Evolutionary conservation across 108 stramenopile genomes (phyloP).

Genomic region (Aurantiochytrium sp.): DNA sequence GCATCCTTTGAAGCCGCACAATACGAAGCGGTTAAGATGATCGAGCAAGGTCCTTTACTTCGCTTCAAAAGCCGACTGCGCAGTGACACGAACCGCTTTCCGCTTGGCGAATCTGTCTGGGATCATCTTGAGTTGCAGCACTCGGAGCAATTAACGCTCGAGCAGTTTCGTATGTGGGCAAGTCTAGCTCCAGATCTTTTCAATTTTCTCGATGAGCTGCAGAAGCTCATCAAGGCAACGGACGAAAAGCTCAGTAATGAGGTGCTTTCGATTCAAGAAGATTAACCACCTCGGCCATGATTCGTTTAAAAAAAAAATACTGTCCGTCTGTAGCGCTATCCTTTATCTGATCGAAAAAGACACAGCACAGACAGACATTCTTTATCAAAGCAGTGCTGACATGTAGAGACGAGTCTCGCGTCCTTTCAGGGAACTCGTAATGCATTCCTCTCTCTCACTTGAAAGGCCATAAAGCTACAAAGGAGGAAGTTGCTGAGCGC

Average conservation of each 20-base stretch:
- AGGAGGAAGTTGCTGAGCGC: no score
- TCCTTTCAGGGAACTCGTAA: no score
- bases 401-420: no score
- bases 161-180: not conserved
- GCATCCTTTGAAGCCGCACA: not conserved
- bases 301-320: no score
- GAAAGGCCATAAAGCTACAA: no score
- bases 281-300: no score
- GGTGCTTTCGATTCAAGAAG: no score
- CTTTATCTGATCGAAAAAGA: no score
- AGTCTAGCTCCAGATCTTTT: not conserved
- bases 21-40: not conserved
- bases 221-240: not conserved
- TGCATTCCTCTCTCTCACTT: no score
- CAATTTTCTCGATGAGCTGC: not conserved
- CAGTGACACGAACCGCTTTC: not conserved
- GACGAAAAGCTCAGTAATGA: not conserved
- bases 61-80: not conserved
- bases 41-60: not conserved
- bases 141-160: not conserved
- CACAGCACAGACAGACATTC: no score
- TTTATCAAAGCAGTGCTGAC: no score
- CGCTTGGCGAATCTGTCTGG: not conserved
- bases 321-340: no score
- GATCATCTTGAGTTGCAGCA: not conserved